Percentiles rank a stretch among this genome's conserved stretches.
Evolutionary conservation across 257 asterid genomes (phyloP).

Genomic region (Plectranthus barbatus): DNA sequence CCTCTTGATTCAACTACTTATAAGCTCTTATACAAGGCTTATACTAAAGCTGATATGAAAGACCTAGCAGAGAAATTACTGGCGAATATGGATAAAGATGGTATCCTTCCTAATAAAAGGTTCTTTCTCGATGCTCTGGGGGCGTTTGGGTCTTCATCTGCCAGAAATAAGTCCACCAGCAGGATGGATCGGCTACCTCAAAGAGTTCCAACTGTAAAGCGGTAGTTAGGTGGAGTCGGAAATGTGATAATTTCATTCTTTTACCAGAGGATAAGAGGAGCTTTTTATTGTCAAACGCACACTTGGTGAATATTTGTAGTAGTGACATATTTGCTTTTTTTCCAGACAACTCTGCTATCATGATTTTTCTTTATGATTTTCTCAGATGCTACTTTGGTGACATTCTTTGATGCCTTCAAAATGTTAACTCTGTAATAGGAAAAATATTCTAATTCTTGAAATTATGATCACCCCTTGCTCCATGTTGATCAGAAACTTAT

Average conservation of each 20-base stretch:
- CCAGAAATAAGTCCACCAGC: constrained; percentile 28
- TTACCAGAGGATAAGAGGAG: not conserved
- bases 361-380: not conserved
- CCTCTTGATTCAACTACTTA: constrained; percentile 62
- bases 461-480: not conserved
- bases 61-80: constrained; percentile 56
- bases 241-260: constrained; percentile 1
- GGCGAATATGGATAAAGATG: constrained; percentile 67
- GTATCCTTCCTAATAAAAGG: constrained; percentile 74
- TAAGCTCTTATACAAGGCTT: constrained; percentile 79
- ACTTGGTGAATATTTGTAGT: not conserved
- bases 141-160: constrained; percentile 46
- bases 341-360: no score
- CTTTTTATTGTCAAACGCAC: not conserved
- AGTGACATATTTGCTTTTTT: not conserved
- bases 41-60: constrained; percentile 75
- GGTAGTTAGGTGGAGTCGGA: constrained; percentile 17
- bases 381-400: not conserved
- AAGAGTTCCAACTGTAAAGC: constrained; percentile 14
- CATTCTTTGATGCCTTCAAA: not conserved
- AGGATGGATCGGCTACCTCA: constrained; percentile 11
- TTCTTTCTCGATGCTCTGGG: constrained; percentile 85
- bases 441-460: not conserved
- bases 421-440: not conserved
- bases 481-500: not conserved